These are phyloP conservation scores for Cytidiella melzeri DNA, from an alignment of 768 basidiomycete species.

Conservation along the genomic window DNA sequence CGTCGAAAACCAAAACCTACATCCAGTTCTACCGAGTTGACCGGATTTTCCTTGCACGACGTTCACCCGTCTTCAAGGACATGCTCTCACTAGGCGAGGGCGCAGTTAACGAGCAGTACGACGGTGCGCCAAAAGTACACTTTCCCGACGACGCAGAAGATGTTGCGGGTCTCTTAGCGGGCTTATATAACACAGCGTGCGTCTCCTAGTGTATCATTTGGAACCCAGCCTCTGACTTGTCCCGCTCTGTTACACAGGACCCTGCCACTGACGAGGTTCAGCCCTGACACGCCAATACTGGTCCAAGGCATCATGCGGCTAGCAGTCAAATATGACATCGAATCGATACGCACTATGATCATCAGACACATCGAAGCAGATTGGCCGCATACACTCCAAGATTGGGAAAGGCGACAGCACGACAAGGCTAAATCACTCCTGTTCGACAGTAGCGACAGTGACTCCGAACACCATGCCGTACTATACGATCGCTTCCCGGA, in stretches of 20 bases:
- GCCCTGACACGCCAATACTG: conserved; percentile 16
- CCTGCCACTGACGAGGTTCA: conserved; percentile 13
- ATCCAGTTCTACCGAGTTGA: conserved; percentile 7
- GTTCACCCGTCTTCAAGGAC: conserved; percentile 11
- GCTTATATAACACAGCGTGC: no score
- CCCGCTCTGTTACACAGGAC: no score
- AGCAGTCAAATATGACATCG: conserved; percentile 25
- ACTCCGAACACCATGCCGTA: neutral
- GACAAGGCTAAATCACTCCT: conserved; percentile 9
- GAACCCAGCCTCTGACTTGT: no score
- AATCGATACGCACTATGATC: conserved; percentile 18
- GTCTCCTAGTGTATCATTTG: no score
- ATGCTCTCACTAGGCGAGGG: conserved; percentile 4
- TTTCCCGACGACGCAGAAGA: conserved; percentile 12
- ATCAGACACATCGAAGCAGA: conserved; percentile 18
- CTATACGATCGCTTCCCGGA: conserved; percentile 7
- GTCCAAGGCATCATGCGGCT: conserved; percentile 17
- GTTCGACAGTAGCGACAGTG: conserved; percentile 16
- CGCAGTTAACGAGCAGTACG: conserved; percentile 1
- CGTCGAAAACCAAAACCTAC: neutral
- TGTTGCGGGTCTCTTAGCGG: conserved; percentile 5
- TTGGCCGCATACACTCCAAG: conserved; percentile 21
- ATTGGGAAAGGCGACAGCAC: neutral
- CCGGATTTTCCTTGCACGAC: neutral
- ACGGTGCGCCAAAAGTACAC: conserved; percentile 8